phyloP scores from a whole-genome alignment of 169 alveolate species.

The Plasmodium inui region DNA sequence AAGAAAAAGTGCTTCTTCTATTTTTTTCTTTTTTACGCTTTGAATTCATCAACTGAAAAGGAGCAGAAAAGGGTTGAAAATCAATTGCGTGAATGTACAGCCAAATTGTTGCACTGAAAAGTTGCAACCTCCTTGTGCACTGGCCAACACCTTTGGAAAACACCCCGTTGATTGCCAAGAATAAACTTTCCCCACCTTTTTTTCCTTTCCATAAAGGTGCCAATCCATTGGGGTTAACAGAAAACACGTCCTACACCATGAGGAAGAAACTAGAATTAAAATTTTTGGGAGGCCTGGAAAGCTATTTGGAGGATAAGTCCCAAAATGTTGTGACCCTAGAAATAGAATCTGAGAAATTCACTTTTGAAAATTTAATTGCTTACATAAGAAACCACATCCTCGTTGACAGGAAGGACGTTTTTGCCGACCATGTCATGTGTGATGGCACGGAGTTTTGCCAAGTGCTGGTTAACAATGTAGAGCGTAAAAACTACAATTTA shows the following conservation, averaged over 20 bases:
- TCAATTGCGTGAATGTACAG: neutral
- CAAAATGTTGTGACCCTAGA: constrained; percentile 53
- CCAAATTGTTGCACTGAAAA: neutral
- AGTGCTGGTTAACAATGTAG: constrained; percentile 69
- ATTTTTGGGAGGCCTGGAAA: constrained; percentile 73
- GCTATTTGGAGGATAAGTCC: constrained; percentile 64
- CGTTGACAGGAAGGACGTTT: constrained; percentile 80
- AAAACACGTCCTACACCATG: constrained; percentile 4
- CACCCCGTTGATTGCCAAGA: neutral
- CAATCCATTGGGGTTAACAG: neutral
- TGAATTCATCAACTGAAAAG: neutral
- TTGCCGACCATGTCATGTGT: constrained; percentile 74
- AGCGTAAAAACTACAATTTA: constrained; percentile 58
- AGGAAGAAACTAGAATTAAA: constrained; percentile 68
- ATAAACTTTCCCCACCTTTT: neutral
- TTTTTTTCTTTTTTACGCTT: neutral
- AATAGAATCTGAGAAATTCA: constrained; percentile 65
- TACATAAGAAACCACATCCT: constrained; percentile 79
- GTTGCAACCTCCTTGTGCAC: neutral
- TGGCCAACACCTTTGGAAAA: neutral
- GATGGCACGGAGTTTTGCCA: constrained; percentile 27
- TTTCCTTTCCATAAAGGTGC: neutral
- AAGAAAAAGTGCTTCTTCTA: neutral
- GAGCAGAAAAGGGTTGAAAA: neutral
- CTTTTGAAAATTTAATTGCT: constrained; percentile 78